Evolutionary conservation across 192 early-diverging fungal genomes (phyloP).

Genomic region (Coemansia sp.): DNA sequence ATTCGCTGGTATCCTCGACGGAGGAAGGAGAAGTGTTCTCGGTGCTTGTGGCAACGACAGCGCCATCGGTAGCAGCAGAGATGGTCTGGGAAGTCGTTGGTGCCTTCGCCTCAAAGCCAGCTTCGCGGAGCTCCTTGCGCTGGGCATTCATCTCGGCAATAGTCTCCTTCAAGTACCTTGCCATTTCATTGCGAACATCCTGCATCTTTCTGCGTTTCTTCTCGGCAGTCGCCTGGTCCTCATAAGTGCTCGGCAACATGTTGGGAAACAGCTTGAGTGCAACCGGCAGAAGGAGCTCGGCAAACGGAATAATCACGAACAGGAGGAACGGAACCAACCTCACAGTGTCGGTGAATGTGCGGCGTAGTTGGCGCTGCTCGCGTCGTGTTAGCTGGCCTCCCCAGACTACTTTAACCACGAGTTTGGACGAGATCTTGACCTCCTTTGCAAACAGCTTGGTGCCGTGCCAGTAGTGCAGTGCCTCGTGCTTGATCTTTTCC

Average conservation of each 20-base stretch:
- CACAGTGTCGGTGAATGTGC: conserved; percentile 83
- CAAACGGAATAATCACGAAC: conserved; percentile 91
- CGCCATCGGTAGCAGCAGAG: not conserved
- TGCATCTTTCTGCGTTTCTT: conserved; percentile 93
- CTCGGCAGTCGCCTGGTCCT: conserved; percentile 79
- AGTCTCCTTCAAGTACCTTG: conserved; percentile 93
- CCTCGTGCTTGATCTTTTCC: conserved; percentile 85
- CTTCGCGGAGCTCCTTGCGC: conserved; percentile 14
- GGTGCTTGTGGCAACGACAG: conserved; percentile 18
- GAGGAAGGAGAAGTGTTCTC: not conserved
- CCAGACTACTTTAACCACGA: conserved; percentile 71
- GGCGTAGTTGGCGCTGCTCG: conserved; percentile 83
- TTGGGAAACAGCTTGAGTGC: conserved; percentile 92
- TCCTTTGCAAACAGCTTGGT: conserved; percentile 89
- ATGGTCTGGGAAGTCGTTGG: conserved; percentile 45
- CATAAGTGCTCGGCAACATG: conserved; percentile 96
- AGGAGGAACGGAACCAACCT: conserved; percentile 90
- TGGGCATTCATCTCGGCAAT: conserved; percentile 76
- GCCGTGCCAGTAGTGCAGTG: conserved; percentile 90
- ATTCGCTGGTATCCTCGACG: conserved; percentile 32
- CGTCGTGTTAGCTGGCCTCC: conserved; percentile 80
- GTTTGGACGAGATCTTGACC: conserved; percentile 77
- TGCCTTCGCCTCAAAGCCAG: conserved; percentile 38
- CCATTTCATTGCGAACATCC: conserved; percentile 92
- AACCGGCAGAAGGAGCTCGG: conserved; percentile 91